phyloP scores from a whole-genome alignment of 768 basidiomycete genomes.

The Pulveroboletus sp. region DNA sequence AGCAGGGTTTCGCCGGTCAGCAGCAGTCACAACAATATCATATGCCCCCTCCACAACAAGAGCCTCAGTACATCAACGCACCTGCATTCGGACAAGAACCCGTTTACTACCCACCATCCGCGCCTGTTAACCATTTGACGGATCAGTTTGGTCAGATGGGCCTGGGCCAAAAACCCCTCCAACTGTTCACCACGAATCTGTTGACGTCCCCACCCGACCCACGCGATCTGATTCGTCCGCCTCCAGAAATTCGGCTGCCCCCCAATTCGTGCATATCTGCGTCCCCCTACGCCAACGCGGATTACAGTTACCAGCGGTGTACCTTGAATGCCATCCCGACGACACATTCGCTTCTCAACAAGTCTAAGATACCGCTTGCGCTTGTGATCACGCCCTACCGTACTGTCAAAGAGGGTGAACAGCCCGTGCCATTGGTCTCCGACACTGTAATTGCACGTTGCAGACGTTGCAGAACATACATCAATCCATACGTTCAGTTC shows the following conservation, averaged over 20 bases:
- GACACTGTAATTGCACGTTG: slow-evolving; percentile 97
- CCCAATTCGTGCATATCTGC: slow-evolving; percentile 79
- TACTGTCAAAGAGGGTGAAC: slow-evolving; percentile 77
- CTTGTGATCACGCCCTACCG: slow-evolving; percentile 91
- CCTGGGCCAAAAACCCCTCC: slow-evolving; percentile 74
- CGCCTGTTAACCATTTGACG: slow-evolving; percentile 58
- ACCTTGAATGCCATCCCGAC: slow-evolving; percentile 94
- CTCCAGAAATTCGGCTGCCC: slow-evolving; percentile 88
- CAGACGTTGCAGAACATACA: slow-evolving; percentile 93
- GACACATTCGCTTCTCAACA: slow-evolving; percentile 79
- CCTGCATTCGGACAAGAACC: slow-evolving; percentile 45
- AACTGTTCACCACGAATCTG: slow-evolving; percentile 85
- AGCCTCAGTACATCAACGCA: slow-evolving; percentile 44
- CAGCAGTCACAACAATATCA: slow-evolving; percentile 53
- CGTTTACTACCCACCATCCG: slow-evolving; percentile 36
- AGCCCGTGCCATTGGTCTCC: slow-evolving; percentile 82
- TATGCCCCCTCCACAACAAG: slow-evolving; percentile 42
- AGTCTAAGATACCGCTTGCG: slow-evolving; percentile 88
- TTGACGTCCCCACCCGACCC: slow-evolving; percentile 93
- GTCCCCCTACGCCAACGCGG: slow-evolving; percentile 77
- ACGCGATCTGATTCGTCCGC: slow-evolving; percentile 71
- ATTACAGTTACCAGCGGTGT: slow-evolving; percentile 87
- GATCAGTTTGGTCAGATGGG: slow-evolving; percentile 92
- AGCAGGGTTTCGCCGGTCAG: slow-evolving; percentile 63
- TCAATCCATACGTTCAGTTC: slow-evolving; percentile 97